Base-by-base conservation (phyloP, 805 yeast species). In the Yarrowia sp. region DNA sequence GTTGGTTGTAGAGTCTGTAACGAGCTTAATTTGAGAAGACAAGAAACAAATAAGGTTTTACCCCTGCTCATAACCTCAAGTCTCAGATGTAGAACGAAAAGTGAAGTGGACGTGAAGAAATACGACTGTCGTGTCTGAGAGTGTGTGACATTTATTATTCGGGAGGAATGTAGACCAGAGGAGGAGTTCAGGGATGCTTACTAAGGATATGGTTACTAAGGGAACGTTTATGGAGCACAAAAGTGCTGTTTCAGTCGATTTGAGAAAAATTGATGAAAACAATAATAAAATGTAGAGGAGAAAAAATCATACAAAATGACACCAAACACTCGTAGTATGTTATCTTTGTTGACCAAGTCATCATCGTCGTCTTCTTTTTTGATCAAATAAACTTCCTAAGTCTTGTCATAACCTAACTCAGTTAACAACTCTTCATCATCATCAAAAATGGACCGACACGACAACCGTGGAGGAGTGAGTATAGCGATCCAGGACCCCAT, bases 381-480 rank as follows among this genome's bases (percentile, higher is more conserved):
- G 7, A 6, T 17, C 39, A 36, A 36, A 10, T 50, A 50, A 50
- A 12, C 56, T 50, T 50, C 17, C 9, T 7, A 9, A n/a, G 13
- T 24, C 30, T 24, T 24, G 19, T 58, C 50, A 58, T 42, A 58
- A 58, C 61, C 61, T 55, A 39, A 55, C 46, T 20, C 60, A 36
- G 42, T 36, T 52, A 8, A 39, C 61, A n/a, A 42, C 64, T 43
- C 49, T 58, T 33, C 64, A 58, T 42, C 64, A 39, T 40, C 63
- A 52, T 34, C 64, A 43, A 36, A 43, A 40, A 52, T 52, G 68
- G 68, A 66, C 52, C 67, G 66, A 24, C 58, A 69, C 20, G 68
- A 60, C 50, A 50, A 55, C 53, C 69, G 69, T 36, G 70, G 68
- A 43, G 71, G 64, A 42, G 64, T 58, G 64, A 58, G 64, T 58